Evolutionary conservation across 2,329 filamentous ascomycete species (phyloP), one percentile per base, ranked within the genome.

Genomic region (Claviceps paspali): DNA sequence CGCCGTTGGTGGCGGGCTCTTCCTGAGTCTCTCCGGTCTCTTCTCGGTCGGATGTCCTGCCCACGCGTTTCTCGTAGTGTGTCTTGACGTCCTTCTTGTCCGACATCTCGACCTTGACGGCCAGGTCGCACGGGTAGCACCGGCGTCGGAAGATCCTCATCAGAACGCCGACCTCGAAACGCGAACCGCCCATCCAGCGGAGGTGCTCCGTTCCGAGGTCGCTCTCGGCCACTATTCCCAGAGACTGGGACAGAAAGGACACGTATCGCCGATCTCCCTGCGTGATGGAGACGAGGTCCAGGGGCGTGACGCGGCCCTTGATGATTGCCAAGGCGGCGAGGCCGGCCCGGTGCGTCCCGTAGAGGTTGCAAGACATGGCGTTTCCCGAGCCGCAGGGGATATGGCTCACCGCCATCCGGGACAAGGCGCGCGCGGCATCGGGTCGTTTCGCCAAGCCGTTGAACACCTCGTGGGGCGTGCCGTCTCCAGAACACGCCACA

Each of bases 381-480:
- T 98, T 98, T 5, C 91, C 91, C 35, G 83, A 91, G 11, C 91
- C 91, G 52, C 87, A 93, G 1, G 91, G 91, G 26, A 98, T 68
- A 52, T 94, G 84, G 17, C 78, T 79, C 2, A 98, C 76, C 1
- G 91, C 83, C 11, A 96, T 62, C 49, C 79, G 82, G 17, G 67
- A 62, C 42, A 98, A 61, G 0, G 88, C 91, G 38, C 70, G 70
- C 23, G 68, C 65, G 15, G 86, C 86, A 57, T 95, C 82, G 4
- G 68, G 53, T 28, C 85, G 77, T 57, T 76, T 79, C 11, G 74
- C 86, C 23, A 98, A 62, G 0, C 91, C 91, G 53, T 98, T 96
- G 64, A 95, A 94, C 7, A 94, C 81, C 58, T 98, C 91, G 54
- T 94, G 81, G 0, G 85, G 80, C 28, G 94, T 67, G 8, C 91